These are phyloP conservation scores for Cicer yamashitae DNA, from an alignment of 306 rosid species.

Conservation along the genomic window DNA sequence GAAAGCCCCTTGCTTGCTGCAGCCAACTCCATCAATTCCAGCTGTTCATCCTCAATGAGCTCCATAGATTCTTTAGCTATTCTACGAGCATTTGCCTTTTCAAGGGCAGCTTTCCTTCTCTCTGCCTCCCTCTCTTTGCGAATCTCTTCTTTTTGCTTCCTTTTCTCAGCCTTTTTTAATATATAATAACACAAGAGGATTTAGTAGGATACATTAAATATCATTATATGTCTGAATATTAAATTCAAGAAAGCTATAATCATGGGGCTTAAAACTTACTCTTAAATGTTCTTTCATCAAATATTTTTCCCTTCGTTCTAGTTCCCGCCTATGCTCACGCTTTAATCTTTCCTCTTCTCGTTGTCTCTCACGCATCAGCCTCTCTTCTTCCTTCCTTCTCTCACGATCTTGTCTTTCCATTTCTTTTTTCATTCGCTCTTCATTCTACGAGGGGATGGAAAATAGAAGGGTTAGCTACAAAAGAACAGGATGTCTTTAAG, in stretches of 20 bases:
- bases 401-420: conserved; percentile 93
- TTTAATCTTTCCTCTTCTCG: conserved; percentile 86
- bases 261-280: conserved; percentile 57
- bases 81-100: conserved; percentile 93
- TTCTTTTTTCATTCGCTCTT: conserved; percentile 86
- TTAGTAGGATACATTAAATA: conserved; percentile 36
- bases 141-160: conserved; percentile 86
- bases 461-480: conserved; percentile 41
- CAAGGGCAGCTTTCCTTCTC: conserved; percentile 93
- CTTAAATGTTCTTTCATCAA: conserved; percentile 75
- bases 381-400: conserved; percentile 95
- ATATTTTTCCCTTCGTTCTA: conserved; percentile 88
- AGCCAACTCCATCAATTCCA: conserved; percentile 97
- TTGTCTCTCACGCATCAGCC: conserved; percentile 87
- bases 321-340: conserved; percentile 91
- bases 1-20: conserved; percentile 83
- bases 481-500: background rate
- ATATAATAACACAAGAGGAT: conserved; percentile 37
- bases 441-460: conserved; percentile 58
- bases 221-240: conserved; percentile 37
- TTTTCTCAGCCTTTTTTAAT: conserved; percentile 79
- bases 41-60: conserved; percentile 96
- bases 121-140: conserved; percentile 90
- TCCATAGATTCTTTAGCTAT: conserved; percentile 98
- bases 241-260: conserved; percentile 22